phyloP scores from a whole-genome alignment of 2,329 filamentous ascomycete genomes.

The Diaporthe sp. region DNA sequence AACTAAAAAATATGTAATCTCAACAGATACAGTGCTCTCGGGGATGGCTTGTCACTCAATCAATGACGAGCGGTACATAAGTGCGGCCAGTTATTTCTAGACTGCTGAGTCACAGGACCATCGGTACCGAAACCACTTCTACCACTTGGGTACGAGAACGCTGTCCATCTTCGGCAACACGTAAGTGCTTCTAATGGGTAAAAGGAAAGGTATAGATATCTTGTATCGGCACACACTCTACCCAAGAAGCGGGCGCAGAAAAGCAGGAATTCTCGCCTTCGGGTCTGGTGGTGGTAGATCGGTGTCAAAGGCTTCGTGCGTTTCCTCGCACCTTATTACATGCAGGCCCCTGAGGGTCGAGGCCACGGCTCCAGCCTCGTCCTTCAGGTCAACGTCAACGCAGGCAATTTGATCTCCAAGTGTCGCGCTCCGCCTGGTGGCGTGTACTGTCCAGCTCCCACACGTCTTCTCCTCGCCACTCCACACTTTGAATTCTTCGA shows the following conservation, averaged over 20 bases:
- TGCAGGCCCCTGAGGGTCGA: not conserved
- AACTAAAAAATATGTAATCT: too few species aligned
- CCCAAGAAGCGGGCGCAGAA: not conserved
- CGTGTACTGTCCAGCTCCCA: not conserved
- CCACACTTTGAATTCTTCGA: not conserved
- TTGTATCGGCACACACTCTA: not conserved
- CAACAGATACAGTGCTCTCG: too few species aligned
- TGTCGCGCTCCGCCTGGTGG: rapidly evolving
- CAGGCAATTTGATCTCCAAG: not conserved
- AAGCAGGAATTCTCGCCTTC: not conserved
- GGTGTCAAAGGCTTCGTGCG: not conserved
- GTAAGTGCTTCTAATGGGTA: not conserved
- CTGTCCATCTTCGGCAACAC: not conserved
- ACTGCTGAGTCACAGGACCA: not conserved
- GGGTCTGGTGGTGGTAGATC: not conserved
- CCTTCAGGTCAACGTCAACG: not conserved
- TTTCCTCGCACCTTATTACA: not conserved
- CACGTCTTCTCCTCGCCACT: not conserved
- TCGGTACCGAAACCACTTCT: not conserved
- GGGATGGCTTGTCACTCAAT: too few species aligned
- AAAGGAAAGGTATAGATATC: not conserved
- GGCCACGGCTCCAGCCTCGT: not conserved
- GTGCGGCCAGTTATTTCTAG: too few species aligned
- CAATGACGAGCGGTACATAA: too few species aligned
- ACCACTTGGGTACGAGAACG: not conserved